Evolutionary conservation across 306 rosid genomes (phyloP), one percentile per base, ranked within the genome.

Genomic region (Dalbergia oliveri): DNA sequence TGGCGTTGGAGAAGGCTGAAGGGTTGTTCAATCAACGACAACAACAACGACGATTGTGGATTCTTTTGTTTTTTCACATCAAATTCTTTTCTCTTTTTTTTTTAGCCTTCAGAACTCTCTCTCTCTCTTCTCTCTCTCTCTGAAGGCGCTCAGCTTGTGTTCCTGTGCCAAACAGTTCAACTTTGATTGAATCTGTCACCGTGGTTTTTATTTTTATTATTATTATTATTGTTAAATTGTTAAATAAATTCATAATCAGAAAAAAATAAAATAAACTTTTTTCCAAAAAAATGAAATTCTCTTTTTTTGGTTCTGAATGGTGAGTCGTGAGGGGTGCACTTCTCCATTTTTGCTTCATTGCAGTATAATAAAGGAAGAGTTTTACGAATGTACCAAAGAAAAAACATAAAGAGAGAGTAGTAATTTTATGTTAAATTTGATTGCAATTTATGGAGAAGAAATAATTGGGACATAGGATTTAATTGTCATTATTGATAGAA

Each of bases 151-250:
- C 60, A 74, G 81, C 84, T 53, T 69, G 73, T 75, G 85, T 79
- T 45, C 54, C 77, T 72, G 91, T 71, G 79, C 69, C 89, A 78
- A 75, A 85, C 86, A 56, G 85, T 80, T 75, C 67, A 66, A 62
- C 85, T 57, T 75, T n/a, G 92, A 91, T 87, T 87, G 89, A 86
- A 86, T 89, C 93, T 83, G 82, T 84, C 84, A 31, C 85, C 72
- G 66, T 81, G 59, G 79, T 37, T 37, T 65, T 65, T 15, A 11
- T n/a, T 11, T 11, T 4, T 12, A 49, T 49, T 4, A 50, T 50
- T 5, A 50, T 13, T 3, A 4, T 11, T 50, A 50, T 5, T 37
- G 4, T 12, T 50, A 14, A 4, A 14, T 50, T 13, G 7, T 18
- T 6, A 23, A 18, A 49, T 12, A 58, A 21, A 23, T 49, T 23